Percentiles rank a stretch among this genome's conserved stretches.
phyloP scores from a whole-genome alignment of 2,329 filamentous ascomycete genomes.

The Xylariaceae sp. region DNA sequence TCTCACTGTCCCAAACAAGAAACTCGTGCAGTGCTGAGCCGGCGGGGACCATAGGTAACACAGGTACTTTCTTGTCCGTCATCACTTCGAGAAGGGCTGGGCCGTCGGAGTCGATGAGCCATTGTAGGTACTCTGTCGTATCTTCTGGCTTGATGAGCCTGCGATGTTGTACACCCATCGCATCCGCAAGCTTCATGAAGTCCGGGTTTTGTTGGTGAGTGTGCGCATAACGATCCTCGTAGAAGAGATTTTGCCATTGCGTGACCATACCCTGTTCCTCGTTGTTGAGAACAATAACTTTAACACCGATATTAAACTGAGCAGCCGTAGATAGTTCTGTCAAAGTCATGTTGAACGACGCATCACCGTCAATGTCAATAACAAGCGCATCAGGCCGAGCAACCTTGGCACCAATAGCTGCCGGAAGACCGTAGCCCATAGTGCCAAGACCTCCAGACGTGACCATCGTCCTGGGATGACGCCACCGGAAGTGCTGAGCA shows the following conservation, averaged over 20 bases:
- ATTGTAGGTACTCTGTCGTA: constrained; percentile 72
- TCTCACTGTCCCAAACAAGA: constrained; percentile 65
- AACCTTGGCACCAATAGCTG: constrained; percentile 93
- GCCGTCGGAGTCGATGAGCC: constrained; percentile 87
- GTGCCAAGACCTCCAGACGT: constrained; percentile 93
- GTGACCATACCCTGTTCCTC: constrained; percentile 99
- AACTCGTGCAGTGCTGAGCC: constrained; percentile 90
- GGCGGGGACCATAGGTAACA: constrained; percentile 94
- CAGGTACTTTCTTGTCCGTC: constrained; percentile 86
- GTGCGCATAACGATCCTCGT: constrained; percentile 87
- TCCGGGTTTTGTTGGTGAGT: constrained; percentile 95
- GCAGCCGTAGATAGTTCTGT: constrained; percentile 90
- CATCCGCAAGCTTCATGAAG: constrained; percentile 87
- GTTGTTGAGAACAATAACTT: constrained; percentile 93
- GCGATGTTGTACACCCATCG: constrained; percentile 80
- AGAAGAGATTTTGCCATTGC: constrained; percentile 97
- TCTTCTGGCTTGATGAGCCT: constrained; percentile 72
- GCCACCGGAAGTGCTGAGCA: constrained; percentile 74
- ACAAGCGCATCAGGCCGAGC: constrained; percentile 75
- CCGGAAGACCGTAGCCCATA: constrained; percentile 93
- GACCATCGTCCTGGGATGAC: constrained; percentile 74
- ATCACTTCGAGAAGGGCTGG: constrained; percentile 89
- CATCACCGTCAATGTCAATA: constrained; percentile 94
- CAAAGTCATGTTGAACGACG: constrained; percentile 98
- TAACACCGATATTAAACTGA: constrained; percentile 95